Evolutionary conservation across 345 rosid genomes (phyloP).

Genomic region (Erodium maritimum): DNA sequence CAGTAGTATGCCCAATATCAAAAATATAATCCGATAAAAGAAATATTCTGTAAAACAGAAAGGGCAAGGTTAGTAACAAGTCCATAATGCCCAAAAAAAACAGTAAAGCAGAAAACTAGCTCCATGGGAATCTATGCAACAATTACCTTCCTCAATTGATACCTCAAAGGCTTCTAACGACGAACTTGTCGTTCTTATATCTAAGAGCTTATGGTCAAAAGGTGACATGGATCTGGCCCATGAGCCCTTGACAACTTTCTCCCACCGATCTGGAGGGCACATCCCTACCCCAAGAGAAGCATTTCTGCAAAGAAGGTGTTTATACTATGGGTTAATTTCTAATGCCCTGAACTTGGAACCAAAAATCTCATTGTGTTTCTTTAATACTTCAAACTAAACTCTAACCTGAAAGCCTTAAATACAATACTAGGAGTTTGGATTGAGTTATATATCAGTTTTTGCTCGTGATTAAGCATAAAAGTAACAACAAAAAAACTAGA

Average conservation of each 20-base stretch:
- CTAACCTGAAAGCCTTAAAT: neutral
- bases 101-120: conserved; percentile 4
- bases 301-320: conserved; percentile 39
- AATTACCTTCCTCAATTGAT: conserved; percentile 56
- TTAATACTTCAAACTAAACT: neutral
- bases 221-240: conserved; percentile 86
- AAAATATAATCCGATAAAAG: conserved; percentile 50
- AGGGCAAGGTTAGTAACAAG: conserved; percentile 2
- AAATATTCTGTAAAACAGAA: conserved; percentile 45
- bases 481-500: too few species aligned
- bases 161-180: conserved; percentile 32
- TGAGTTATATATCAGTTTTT: too few species aligned
- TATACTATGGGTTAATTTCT: neutral
- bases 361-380: neutral
- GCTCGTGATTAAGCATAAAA: too few species aligned
- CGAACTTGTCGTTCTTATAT: conserved; percentile 41
- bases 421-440: too few species aligned
- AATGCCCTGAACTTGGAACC: neutral
- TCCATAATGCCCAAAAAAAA: conserved; percentile 5
- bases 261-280: conserved; percentile 76
- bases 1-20: conserved; percentile 45
- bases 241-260: conserved; percentile 55
- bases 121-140: conserved; percentile 1
- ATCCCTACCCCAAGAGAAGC: conserved; percentile 59
- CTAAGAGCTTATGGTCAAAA: conserved; percentile 68